Base-by-base conservation (phyloP, 257 asterid genomes). In the Cordia subcordata region DNA sequence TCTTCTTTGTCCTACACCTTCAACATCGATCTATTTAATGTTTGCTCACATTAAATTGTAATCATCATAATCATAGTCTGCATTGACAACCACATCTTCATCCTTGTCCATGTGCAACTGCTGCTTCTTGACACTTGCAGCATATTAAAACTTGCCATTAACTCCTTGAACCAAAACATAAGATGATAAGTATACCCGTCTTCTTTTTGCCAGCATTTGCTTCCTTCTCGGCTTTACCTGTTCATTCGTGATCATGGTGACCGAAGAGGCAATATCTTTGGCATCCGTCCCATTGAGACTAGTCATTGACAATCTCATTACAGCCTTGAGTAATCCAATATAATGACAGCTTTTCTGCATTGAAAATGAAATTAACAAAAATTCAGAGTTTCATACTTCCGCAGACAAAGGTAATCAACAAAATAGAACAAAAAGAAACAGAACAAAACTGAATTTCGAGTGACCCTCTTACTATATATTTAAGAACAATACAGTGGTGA, bases 321-420 rank as follows among this genome's bases (percentile, higher is more conserved):
- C 86, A 57, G 82, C 73, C 77, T 93, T 93, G 39, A 93, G 84
- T 74, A 93, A 63, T 61, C 85, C 91, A 60, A 85, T 81, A 37
- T 89, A 93, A 71, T 89, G 95, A 73, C 64, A 89, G 79, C 97
- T 93, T 84, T 89, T 93, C 99, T 93, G 91, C 13, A 54, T 56
- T 17, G 11, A n/a, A 63, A 35, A 59, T 13, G 53, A 62, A 56
- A 49, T 54, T 13, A 42, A 21, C 12, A 13, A 39, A 15, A n/a
- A 14, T 11, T 76, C 64, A 74, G n/a, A 49, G 21, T 44, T 27
- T 32, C 47, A 53, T 23, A 21, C 23, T 14, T 67, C 27, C 22
- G 27, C 40, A 42, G 40, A 5, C n/a, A 17, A 13, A 15, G 13
- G 37, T 15, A 49, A 39, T 44, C 51, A 10, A 71, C 4, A 45